phyloP scores from a whole-genome alignment of 2,329 filamentous ascomycete genomes.

The Aureobasidium vineae region DNA sequence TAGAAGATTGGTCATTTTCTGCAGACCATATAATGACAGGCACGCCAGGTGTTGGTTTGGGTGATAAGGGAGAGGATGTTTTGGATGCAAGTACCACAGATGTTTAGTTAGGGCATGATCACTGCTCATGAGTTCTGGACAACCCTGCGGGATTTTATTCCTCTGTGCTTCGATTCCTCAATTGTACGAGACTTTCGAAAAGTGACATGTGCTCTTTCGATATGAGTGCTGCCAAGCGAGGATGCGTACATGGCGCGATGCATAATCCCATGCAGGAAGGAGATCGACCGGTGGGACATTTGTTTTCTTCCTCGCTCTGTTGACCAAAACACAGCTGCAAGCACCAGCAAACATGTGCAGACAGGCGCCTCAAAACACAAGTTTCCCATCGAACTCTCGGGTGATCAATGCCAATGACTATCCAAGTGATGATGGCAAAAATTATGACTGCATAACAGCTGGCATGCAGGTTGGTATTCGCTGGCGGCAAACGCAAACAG shows the following conservation, averaged over 20 bases:
- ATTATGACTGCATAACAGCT: background rate
- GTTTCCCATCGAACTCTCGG: background rate
- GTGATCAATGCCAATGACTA: background rate
- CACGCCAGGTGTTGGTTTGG: constrained; percentile 27
- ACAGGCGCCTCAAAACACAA: background rate
- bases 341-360: background rate
- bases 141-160: background rate
- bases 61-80: background rate
- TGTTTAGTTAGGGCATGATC: constrained; percentile 1
- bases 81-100: constrained; percentile 28
- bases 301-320: background rate
- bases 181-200: background rate
- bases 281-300: background rate
- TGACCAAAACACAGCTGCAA: background rate
- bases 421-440: background rate
- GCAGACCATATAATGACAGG: constrained; percentile 26
- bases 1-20: constrained; percentile 30
- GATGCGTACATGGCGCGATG: constrained; percentile 1
- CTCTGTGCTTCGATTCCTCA: background rate
- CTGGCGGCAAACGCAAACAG: background rate
- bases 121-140: background rate
- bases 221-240: background rate
- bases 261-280: constrained; percentile 4
- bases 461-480: background rate
- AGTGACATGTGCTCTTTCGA: background rate